Percentiles rank a stretch among this genome's conserved stretches.
Conservation (phyloP, 148 eudicot species). For the Rhododendron mucronatum region DNA sequence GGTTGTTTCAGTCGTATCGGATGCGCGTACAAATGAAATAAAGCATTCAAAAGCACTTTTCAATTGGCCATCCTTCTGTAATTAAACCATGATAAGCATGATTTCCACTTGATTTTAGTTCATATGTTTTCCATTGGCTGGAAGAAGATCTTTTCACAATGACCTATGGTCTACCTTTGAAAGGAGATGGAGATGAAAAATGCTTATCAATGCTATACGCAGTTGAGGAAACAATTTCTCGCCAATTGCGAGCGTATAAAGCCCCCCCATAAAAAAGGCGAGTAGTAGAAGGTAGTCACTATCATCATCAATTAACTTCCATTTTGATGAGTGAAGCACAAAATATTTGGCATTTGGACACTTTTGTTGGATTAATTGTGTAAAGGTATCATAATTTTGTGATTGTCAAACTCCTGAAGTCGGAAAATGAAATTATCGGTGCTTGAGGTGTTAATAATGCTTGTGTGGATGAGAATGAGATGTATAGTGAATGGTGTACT, state of each 20-base stretch:
- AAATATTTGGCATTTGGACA: background rate
- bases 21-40: conserved; percentile 96
- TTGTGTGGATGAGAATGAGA: background rate
- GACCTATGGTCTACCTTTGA: conserved; percentile 21
- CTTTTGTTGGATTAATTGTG: background rate
- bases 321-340: background rate
- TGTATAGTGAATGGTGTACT: background rate
- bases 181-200: no score
- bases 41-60: conserved; percentile 50
- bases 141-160: conserved; percentile 88
- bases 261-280: conserved; percentile 62
- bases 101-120: conserved; percentile 1
- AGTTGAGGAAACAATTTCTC: no score
- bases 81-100: background rate
- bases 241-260: conserved; percentile 61
- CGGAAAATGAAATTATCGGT: background rate
- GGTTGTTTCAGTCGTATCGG: conserved; percentile 78
- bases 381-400: background rate
- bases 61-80: background rate
- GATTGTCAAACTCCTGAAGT: background rate
- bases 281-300: conserved; percentile 49
- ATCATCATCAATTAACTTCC: background rate
- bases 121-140: conserved; percentile 32
- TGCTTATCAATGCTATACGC: no score
- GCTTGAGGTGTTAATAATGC: background rate